phyloP scores from a whole-genome alignment of 768 basidiomycete genomes.

The Panus rudis region DNA sequence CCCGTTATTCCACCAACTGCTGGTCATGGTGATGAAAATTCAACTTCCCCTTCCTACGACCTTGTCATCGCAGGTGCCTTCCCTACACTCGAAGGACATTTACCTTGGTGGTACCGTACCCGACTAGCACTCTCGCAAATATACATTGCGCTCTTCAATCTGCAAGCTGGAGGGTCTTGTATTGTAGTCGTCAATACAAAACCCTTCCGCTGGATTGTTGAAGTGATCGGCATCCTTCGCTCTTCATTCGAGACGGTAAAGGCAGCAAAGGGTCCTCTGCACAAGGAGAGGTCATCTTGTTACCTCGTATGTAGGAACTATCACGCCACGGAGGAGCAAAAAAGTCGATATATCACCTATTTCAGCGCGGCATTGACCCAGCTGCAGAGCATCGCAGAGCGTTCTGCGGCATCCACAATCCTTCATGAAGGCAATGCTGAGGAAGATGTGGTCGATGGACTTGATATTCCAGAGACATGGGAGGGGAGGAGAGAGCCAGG shows the following conservation, averaged over 20 bases:
- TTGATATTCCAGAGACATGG: too few species aligned
- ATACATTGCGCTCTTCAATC: constrained; percentile 6
- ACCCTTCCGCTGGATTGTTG: constrained; percentile 9
- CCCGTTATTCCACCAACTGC: background rate
- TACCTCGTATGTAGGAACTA: constrained; percentile 12
- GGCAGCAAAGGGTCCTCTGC: constrained; percentile 3
- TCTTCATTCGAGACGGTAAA: constrained; percentile 2
- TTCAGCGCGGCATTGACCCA: constrained; percentile 1
- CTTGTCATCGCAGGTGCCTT: constrained; percentile 13
- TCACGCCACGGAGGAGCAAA: constrained; percentile 1
- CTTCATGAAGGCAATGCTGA: background rate
- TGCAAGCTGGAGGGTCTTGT: constrained; percentile 3
- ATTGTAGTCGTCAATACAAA: constrained; percentile 8
- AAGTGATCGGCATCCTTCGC: constrained; percentile 8
- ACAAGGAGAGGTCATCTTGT: constrained; percentile 5
- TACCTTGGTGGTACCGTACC: background rate
- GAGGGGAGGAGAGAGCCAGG: background rate
- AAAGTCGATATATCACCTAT: background rate
- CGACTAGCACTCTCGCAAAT: constrained; percentile 6
- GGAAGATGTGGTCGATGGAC: background rate
- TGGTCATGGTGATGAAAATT: background rate
- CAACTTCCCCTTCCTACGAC: constrained; percentile 4
- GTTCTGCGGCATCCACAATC: too few species aligned
- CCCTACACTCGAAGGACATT: background rate
- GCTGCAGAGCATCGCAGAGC: background rate